phyloP scores from a whole-genome alignment of 179 eudicot genomes.

The Heliamphora pulchella region DNA sequence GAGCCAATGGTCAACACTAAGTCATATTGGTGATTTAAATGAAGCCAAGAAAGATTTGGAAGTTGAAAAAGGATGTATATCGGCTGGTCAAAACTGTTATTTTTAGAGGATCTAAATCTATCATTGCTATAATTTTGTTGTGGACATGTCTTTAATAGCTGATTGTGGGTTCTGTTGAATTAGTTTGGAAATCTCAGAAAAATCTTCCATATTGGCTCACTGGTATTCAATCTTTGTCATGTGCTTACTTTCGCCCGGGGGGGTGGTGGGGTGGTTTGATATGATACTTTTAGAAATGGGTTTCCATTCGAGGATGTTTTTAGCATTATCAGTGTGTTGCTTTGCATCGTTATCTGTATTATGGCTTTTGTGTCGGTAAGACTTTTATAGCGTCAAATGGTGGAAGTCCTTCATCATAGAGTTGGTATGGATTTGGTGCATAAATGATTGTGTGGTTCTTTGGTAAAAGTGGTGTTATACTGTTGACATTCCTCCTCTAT shows the following conservation, averaged over 20 bases:
- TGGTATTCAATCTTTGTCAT: background rate
- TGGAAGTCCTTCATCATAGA: background rate
- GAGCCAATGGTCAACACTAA: background rate
- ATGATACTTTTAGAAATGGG: background rate
- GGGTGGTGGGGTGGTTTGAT: background rate
- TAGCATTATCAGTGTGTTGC: background rate
- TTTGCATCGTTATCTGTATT: background rate
- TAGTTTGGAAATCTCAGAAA: background rate
- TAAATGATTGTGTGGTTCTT: background rate
- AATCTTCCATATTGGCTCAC: background rate
- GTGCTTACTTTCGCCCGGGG: background rate
- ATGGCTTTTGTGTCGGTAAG: background rate
- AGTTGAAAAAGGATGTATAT: background rate
- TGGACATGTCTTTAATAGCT: background rate
- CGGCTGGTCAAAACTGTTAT: background rate
- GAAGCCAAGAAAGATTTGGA: background rate
- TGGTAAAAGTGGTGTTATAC: background rate
- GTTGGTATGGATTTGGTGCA: too few species aligned
- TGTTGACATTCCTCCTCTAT: background rate
- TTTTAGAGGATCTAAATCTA: background rate
- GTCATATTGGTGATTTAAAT: background rate
- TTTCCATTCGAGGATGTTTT: background rate
- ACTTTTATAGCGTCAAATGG: background rate
- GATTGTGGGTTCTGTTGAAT: background rate
- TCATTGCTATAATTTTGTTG: background rate